phyloP scores from a whole-genome alignment of 176 grass and related monocot species.

The Oryza nivara region DNA sequence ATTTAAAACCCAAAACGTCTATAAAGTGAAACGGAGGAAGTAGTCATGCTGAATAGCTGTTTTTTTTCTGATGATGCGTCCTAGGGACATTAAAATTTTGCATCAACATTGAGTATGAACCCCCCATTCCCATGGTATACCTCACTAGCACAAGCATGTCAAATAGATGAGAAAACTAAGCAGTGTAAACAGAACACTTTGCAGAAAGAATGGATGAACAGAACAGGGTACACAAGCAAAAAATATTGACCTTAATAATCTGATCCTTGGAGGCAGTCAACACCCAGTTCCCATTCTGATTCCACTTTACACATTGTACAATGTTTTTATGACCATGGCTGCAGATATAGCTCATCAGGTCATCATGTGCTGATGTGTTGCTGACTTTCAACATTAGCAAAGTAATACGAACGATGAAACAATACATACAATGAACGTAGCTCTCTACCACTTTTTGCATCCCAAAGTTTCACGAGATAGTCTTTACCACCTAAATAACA shows the following conservation, averaged over 20 bases:
- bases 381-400: slow-evolving; percentile 38
- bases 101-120: background rate
- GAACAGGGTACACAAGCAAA: slow-evolving; percentile 33
- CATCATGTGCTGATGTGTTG: slow-evolving; percentile 18
- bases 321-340: slow-evolving; percentile 99
- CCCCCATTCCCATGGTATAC: background rate
- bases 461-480: slow-evolving; percentile 98
- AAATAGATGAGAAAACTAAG: slow-evolving; percentile 15
- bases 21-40: too few species aligned
- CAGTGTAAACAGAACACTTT: background rate
- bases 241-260: slow-evolving; percentile 80
- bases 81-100: background rate
- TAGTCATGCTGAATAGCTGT: background rate
- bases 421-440: slow-evolving; percentile 84
- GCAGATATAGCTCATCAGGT: slow-evolving; percentile 49
- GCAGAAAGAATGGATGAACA: slow-evolving; percentile 24
- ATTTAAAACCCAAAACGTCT: too few species aligned
- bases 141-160: background rate
- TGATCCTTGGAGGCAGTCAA: slow-evolving; percentile 98
- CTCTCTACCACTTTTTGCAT: slow-evolving; percentile 89
- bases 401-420: slow-evolving; percentile 20
- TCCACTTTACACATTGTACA: slow-evolving; percentile 98
- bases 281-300: slow-evolving; percentile 99
- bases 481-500: slow-evolving; percentile 86
- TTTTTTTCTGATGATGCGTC: background rate